These are phyloP conservation scores for Skeletonema marinoi DNA, from an alignment of 108 stramenopile genomes.

Conservation along the genomic window DNA sequence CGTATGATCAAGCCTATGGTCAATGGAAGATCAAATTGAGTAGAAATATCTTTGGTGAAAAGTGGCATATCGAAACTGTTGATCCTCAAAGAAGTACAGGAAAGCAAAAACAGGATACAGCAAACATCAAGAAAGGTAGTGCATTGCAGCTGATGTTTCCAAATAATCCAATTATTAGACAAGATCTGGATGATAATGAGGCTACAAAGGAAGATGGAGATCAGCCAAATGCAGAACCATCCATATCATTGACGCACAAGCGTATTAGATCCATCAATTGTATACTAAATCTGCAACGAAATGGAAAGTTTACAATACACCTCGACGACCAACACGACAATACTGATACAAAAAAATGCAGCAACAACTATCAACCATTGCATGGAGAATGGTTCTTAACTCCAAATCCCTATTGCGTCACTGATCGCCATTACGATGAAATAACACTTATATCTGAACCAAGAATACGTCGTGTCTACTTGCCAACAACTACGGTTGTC, in stretches of 20 bases:
- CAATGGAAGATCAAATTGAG: constrained; percentile 30
- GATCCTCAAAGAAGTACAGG: not conserved
- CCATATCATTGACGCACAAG: constrained; percentile 3
- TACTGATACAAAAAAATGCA: not conserved
- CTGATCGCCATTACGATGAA: constrained; percentile 80
- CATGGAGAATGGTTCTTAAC: constrained; percentile 67
- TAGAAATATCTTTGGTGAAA: constrained; percentile 24
- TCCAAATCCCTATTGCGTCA: constrained; percentile 81
- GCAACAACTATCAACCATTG: constrained; percentile 26
- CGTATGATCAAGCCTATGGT: constrained; percentile 48
- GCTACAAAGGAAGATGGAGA: not conserved
- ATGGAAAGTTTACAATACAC: constrained; percentile 36
- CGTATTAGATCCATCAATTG: constrained; percentile 30
- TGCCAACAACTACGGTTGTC: not conserved
- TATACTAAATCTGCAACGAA: constrained; percentile 32
- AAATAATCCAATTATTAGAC: not conserved
- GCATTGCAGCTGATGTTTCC: constrained; percentile 44
- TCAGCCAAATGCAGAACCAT: not conserved
- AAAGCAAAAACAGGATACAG: not conserved
- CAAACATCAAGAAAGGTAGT: constrained; percentile 8
- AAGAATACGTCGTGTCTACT: constrained; percentile 35
- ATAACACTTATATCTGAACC: constrained; percentile 62
- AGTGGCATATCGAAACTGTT: constrained; percentile 25
- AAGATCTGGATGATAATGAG: not conserved
- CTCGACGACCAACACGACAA: constrained; percentile 10